Conservation (phyloP, 139 green algal genomes). For the Coelastrella sp. region DNA sequence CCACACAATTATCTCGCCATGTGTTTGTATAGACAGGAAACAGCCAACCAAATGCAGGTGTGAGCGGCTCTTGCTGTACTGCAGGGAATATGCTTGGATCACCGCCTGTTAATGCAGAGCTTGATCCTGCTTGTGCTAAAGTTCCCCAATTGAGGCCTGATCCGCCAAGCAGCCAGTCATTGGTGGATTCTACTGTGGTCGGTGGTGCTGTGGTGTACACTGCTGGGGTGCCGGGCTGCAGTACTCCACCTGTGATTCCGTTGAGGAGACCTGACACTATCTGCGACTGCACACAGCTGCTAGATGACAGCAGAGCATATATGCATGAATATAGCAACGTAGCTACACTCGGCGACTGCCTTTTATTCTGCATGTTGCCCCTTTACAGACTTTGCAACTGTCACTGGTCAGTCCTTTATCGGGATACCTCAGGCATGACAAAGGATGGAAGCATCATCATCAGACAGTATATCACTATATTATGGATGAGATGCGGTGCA, state of each 20-base stretch:
- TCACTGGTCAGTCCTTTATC: no score
- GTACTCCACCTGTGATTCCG: neutral
- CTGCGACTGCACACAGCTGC: neutral
- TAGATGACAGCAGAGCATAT: neutral
- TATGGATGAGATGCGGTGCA: no score
- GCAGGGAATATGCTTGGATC: neutral
- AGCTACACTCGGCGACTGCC: no score
- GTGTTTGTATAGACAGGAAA: slow-evolving; percentile 21
- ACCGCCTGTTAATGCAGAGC: neutral
- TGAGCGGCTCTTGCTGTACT: neutral
- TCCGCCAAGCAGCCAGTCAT: neutral
- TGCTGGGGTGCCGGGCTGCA: neutral
- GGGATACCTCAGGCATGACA: no score
- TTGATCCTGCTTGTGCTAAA: neutral
- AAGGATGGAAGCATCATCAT: no score
- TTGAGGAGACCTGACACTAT: neutral
- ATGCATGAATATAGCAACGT: no score
- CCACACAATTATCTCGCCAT: slow-evolving; percentile 1
- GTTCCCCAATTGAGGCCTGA: neutral
- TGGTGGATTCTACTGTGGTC: neutral
- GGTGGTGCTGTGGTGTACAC: neutral
- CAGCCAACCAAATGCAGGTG: neutral
- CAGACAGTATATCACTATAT: no score
- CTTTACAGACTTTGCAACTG: no score
- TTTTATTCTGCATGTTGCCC: no score